Percentiles rank a stretch among this genome's conserved stretches.
These are phyloP conservation scores for Tylopilus felleus DNA, from an alignment of 768 basidiomycete genomes.

Conservation along the genomic window DNA sequence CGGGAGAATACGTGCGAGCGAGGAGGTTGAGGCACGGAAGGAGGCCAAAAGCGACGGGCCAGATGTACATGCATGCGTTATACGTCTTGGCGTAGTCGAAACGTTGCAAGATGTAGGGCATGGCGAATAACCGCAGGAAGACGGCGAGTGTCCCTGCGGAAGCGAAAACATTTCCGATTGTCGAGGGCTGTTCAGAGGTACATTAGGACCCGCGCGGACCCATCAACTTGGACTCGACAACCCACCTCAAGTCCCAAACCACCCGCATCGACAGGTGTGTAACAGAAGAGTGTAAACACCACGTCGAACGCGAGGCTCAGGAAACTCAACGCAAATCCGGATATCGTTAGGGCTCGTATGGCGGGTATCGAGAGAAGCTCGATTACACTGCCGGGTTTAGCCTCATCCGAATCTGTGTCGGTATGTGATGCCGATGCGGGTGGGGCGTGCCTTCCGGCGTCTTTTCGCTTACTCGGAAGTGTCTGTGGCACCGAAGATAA, in stretches of 20 bases:
- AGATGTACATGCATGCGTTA: constrained; percentile 48
- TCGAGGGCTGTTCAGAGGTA: constrained; percentile 36
- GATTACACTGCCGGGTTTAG: constrained; percentile 26
- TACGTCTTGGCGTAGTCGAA: constrained; percentile 49
- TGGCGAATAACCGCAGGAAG: constrained; percentile 45
- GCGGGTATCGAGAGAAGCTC: constrained; percentile 46
- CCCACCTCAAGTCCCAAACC: constrained; percentile 54
- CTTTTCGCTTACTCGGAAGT: constrained; percentile 16
- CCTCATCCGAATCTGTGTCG: neutral
- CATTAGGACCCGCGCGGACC: neutral
- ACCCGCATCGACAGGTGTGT: constrained; percentile 51
- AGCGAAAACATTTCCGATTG: constrained; percentile 59
- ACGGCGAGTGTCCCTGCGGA: constrained; percentile 50
- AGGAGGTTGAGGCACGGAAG: constrained; percentile 51
- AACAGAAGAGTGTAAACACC: constrained; percentile 63
- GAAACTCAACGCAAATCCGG: constrained; percentile 49
- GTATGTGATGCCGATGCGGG: neutral
- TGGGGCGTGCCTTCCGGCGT: neutral
- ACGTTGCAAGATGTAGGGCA: constrained; percentile 50
- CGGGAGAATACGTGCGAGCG: constrained; percentile 30
- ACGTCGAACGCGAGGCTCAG: constrained; percentile 57
- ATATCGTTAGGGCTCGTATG: constrained; percentile 49
- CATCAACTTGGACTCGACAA: constrained; percentile 12
- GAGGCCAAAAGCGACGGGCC: constrained; percentile 49
- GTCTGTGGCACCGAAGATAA: constrained; percentile 7